Evolutionary conservation across 2,329 filamentous ascomycete genomes (phyloP).

Genomic region (Aureobasidium mangrovei): DNA sequence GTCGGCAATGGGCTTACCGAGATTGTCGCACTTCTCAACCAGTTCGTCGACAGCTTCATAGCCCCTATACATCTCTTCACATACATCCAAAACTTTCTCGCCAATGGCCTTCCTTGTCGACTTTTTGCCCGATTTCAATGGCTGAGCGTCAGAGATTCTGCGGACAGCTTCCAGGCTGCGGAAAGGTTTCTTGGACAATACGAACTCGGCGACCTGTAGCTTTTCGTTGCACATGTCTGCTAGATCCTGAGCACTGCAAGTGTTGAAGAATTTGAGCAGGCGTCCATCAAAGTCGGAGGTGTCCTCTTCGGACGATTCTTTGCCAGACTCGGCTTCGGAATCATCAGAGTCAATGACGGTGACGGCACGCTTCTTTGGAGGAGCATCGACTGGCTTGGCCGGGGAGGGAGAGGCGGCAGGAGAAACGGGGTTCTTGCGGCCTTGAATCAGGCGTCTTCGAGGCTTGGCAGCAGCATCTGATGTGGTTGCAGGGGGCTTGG

Average conservation of each 20-base stretch:
- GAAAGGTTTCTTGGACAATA: constrained; percentile 72
- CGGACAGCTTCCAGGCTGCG: constrained; percentile 55
- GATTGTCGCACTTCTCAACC: constrained; percentile 63
- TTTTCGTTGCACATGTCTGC: constrained; percentile 72
- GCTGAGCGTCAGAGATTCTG: constrained; percentile 45
- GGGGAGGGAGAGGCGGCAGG: constrained; percentile 18
- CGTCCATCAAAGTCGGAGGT: constrained; percentile 38
- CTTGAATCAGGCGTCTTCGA: constrained; percentile 40
- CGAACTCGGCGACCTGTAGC: constrained; percentile 56
- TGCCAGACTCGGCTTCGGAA: constrained; percentile 18
- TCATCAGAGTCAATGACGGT: constrained; percentile 28
- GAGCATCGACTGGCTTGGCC: constrained; percentile 14
- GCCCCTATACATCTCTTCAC: constrained; percentile 64
- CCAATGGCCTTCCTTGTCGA: constrained; percentile 47
- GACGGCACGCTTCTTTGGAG: constrained; percentile 18
- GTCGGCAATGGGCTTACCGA: constrained; percentile 57
- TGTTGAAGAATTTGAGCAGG: constrained; percentile 76
- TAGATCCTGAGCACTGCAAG: constrained; percentile 64
- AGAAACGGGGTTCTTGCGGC: constrained; percentile 33
- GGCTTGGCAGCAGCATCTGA: constrained; percentile 17
- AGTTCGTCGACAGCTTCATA: constrained; percentile 78
- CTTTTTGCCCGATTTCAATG: constrained; percentile 46
- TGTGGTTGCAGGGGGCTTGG: constrained; percentile 15
- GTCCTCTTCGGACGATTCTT: constrained; percentile 9
- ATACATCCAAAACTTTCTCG: constrained; percentile 58